A percentile compares a stretch with the other conserved stretches of the same genome.
Evolutionary conservation across 164 flowering plant species (phyloP).

Genomic region (Tetrastigma voinierianum): DNA sequence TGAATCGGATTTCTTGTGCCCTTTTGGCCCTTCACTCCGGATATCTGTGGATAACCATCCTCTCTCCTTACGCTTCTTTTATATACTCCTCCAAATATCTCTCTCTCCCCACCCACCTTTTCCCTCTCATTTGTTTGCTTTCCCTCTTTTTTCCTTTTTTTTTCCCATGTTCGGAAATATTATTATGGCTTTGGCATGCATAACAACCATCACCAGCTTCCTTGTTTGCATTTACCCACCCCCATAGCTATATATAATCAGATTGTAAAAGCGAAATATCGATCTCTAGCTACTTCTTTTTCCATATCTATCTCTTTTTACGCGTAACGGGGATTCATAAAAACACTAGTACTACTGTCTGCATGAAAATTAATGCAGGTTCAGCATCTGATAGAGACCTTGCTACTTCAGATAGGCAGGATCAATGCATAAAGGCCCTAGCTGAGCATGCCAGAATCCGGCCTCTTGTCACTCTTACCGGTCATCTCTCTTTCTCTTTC

Average conservation of each 20-base stretch:
- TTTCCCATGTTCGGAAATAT: constrained; percentile 15
- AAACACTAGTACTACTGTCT: background rate
- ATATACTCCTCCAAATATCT: constrained; percentile 23
- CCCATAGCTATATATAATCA: constrained; percentile 59
- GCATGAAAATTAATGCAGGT: constrained; percentile 55
- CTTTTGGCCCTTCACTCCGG: constrained; percentile 84
- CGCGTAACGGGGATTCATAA: background rate
- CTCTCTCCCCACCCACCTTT: constrained; percentile 14
- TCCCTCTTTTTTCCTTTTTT: no score
- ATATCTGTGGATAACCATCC: constrained; percentile 60
- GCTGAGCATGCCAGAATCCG: constrained; percentile 57
- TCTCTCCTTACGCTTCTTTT: constrained; percentile 3
- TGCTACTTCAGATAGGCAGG: constrained; percentile 68
- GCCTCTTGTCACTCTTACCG: constrained; percentile 72
- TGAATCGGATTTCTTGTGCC: constrained; percentile 53
- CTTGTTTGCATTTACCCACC: constrained; percentile 83
- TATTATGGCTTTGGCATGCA: constrained; percentile 8
- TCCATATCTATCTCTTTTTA: background rate
- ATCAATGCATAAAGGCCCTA: constrained; percentile 66
- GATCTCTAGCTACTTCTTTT: constrained; percentile 4
- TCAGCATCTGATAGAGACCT: constrained; percentile 80
- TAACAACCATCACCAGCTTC: constrained; percentile 28
- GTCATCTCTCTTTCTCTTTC: constrained; percentile 22
- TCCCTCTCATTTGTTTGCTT: constrained; percentile 18
- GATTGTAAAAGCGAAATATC: constrained; percentile 44